These are phyloP conservation scores for Pseudofabraea citricarpa DNA, from an alignment of 2,329 filamentous ascomycete genomes.

Conservation along the genomic window DNA sequence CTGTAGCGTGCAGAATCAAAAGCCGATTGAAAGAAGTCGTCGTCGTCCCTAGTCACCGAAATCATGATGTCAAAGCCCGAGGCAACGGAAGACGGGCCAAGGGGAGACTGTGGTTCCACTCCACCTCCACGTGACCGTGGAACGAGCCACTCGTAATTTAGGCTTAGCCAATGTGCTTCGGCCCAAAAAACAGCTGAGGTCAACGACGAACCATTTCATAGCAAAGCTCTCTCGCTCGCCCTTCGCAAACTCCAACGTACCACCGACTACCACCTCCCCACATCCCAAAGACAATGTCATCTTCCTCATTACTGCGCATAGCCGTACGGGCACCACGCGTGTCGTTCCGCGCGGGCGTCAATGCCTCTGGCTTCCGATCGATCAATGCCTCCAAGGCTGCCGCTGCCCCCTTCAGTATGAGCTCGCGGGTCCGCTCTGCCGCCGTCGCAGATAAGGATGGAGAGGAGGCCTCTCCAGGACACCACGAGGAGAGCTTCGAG, in stretches of 20 bases:
- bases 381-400: slow-evolving; percentile 47
- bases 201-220: background rate
- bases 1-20: too few relatives aligned
- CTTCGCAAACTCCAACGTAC: background rate
- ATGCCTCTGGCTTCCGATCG: slow-evolving; percentile 52
- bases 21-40: too few relatives aligned
- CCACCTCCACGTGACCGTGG: background rate
- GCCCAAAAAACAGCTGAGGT: slow-evolving; percentile 1
- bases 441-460: slow-evolving; percentile 45
- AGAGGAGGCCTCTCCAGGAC: slow-evolving; percentile 45
- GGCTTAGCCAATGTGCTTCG: background rate
- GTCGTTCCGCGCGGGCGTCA: slow-evolving; percentile 59
- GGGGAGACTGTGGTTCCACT: too few relatives aligned
- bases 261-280: slow-evolving; percentile 6
- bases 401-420: slow-evolving; percentile 61
- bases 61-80: too few relatives aligned
- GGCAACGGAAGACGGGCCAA: too few relatives aligned
- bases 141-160: background rate
- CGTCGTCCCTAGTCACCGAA: too few relatives aligned
- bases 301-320: slow-evolving; percentile 64
- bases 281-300: slow-evolving; percentile 48
- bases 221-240: background rate
- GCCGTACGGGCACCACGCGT: slow-evolving; percentile 59
- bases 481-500: slow-evolving; percentile 96
- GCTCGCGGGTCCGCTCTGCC: slow-evolving; percentile 30